A percentile compares a stretch with the other conserved stretches of the same genome.
Evolutionary conservation across 768 basidiomycete genomes (phyloP).

Genomic region (Postia placenta): DNA sequence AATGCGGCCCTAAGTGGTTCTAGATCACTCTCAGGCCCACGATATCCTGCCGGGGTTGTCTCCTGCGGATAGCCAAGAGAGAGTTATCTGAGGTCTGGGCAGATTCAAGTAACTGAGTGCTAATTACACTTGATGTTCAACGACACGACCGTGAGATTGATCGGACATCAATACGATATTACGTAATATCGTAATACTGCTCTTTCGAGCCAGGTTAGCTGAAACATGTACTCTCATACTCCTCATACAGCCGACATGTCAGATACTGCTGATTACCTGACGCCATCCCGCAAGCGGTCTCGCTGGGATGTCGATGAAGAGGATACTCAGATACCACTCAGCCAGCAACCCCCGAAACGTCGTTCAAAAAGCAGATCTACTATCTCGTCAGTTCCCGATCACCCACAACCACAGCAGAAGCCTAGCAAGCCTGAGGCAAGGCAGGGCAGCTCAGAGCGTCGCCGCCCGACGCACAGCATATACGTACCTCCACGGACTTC

Average conservation of each 20-base stretch:
- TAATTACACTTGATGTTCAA: too few species aligned
- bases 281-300: slow-evolving; percentile 67
- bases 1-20: too few species aligned
- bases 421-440: slow-evolving; percentile 13
- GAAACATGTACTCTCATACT: too few species aligned
- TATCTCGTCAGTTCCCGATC: slow-evolving; percentile 18
- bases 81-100: too few species aligned
- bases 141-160: too few species aligned
- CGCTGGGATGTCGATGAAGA: slow-evolving; percentile 62
- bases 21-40: too few species aligned
- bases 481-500: slow-evolving; percentile 71
- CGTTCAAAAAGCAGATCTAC: slow-evolving; percentile 41
- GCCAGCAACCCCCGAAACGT: slow-evolving; percentile 46
- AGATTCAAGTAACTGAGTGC: too few species aligned
- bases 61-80: too few species aligned
- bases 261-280: slow-evolving; percentile 32
- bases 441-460: slow-evolving; percentile 14
- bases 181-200: too few species aligned
- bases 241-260: slow-evolving; percentile 12
- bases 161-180: too few species aligned
- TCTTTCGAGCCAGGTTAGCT: too few species aligned
- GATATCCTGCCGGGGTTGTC: too few species aligned
- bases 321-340: slow-evolving; percentile 29
- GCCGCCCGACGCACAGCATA: slow-evolving; percentile 42
- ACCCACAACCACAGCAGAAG: slow-evolving; percentile 15